A percentile compares a stretch with the other conserved stretches of the same genome.
Evolutionary conservation across 1,284 basidiomycete species (phyloP).

Genomic region (Cryptococcus depauperatus): DNA sequence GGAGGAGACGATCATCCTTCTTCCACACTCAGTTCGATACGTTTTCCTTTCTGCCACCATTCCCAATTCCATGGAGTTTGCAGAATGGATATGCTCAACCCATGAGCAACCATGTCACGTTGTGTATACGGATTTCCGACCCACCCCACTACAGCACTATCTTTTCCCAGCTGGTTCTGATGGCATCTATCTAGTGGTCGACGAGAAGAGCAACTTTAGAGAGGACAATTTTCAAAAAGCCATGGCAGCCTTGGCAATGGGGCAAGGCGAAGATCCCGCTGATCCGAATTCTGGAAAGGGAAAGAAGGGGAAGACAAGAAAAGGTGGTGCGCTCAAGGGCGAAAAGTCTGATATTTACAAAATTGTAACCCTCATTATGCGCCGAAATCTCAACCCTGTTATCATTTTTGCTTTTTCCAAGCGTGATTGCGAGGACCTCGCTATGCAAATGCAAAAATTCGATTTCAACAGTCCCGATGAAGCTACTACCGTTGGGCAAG

Average conservation of each 20-base stretch:
- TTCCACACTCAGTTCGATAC: constrained; percentile 92
- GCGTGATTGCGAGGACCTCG: constrained; percentile 90
- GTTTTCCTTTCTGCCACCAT: constrained; percentile 99
- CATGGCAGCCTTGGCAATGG: constrained; percentile 84
- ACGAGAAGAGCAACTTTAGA: constrained; percentile 91
- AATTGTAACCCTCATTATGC: constrained; percentile 98
- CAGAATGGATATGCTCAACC: constrained; percentile 95
- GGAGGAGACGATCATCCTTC: constrained; percentile 85
- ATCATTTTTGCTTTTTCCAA: constrained; percentile 99
- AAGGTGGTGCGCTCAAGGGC: constrained; percentile 89
- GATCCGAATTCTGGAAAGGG: constrained; percentile 73
- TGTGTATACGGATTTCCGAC: constrained; percentile 98
- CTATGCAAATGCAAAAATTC: constrained; percentile 85
- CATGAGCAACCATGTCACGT: constrained; percentile 98
- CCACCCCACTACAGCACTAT: constrained; percentile 96
- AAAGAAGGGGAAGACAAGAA: constrained; percentile 79
- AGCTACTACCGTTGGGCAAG: constrained; percentile 74
- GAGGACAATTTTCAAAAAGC: constrained; percentile 98
- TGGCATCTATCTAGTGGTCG: constrained; percentile 95
- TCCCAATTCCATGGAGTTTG: constrained; percentile 99
- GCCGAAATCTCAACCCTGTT: constrained; percentile 95
- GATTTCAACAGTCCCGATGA: constrained; percentile 95
- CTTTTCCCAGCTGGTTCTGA: constrained; percentile 94
- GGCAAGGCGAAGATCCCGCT: constrained; percentile 85
- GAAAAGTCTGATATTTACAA: constrained; percentile 74